phyloP scores from a whole-genome alignment of 176 grass and related monocot genomes.

The Areca catechu region DNA sequence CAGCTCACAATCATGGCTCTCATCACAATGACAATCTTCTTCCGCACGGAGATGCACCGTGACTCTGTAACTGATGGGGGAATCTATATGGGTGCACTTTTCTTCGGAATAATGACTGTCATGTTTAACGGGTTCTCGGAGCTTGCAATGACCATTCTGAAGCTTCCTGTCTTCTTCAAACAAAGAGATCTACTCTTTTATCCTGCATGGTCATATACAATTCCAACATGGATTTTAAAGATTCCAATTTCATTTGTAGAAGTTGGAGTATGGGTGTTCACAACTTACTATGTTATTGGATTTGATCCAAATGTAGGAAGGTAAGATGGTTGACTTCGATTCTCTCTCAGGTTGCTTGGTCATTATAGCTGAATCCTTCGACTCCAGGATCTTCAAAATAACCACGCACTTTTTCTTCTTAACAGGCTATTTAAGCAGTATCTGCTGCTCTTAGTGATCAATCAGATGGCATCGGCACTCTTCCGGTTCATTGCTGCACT shows the following conservation, averaged over 20 bases:
- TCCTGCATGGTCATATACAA: constrained; percentile 51
- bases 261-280: constrained; percentile 51
- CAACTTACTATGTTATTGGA: constrained; percentile 59
- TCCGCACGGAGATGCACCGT: constrained; percentile 56
- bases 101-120: constrained; percentile 33
- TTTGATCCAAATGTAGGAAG: constrained; percentile 56
- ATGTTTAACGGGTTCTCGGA: constrained; percentile 73
- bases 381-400: no score
- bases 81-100: constrained; percentile 51
- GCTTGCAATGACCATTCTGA: constrained; percentile 53
- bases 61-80: constrained; percentile 22
- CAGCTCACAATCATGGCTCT: constrained; percentile 40
- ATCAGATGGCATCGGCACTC: constrained; percentile 50
- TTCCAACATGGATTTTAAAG: constrained; percentile 69
- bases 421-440: constrained; percentile 55
- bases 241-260: constrained; percentile 49
- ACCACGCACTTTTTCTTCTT: not conserved
- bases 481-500: constrained; percentile 47
- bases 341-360: no score
- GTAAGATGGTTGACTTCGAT: constrained; percentile 15
- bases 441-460: constrained; percentile 38
- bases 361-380: no score
- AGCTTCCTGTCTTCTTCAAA: constrained; percentile 71
- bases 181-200: constrained; percentile 66
- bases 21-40: constrained; percentile 54